These are phyloP conservation scores for Nadsonia commutata DNA, from an alignment of 1,139 yeast genomes.

Conservation along the genomic window DNA sequence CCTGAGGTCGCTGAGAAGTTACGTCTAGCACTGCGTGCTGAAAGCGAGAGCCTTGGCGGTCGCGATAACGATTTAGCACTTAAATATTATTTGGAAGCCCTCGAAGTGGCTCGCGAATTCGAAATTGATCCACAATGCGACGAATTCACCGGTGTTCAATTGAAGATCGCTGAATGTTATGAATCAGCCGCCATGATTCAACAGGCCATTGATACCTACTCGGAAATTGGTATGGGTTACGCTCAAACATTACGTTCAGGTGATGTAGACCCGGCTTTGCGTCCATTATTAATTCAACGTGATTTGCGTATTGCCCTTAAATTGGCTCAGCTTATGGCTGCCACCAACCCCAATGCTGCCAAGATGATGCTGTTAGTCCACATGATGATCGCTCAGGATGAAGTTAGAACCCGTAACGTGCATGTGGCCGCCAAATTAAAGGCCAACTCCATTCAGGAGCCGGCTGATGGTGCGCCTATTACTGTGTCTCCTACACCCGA, in stretches of 20 bases:
- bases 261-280: conserved; percentile 20
- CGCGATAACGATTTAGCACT: conserved; percentile 50
- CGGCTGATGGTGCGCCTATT: conserved; percentile 1
- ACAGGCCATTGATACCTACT: conserved; percentile 52
- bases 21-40: conserved; percentile 74
- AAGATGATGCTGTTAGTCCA: conserved; percentile 52
- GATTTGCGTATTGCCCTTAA: conserved; percentile 58
- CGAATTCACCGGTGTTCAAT: conserved; percentile 72
- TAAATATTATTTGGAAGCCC: conserved; percentile 45
- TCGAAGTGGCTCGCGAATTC: conserved; percentile 30
- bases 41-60: conserved; percentile 34
- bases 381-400: conserved; percentile 50
- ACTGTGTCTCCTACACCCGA: not conserved
- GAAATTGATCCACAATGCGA: conserved; percentile 45
- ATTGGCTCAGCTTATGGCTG: conserved; percentile 40
- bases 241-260: conserved; percentile 35
- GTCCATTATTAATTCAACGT: conserved; percentile 51
- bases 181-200: conserved; percentile 45
- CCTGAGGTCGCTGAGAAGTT: conserved; percentile 50
- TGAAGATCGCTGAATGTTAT: conserved; percentile 78
- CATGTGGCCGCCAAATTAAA: conserved; percentile 15
- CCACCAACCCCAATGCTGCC: conserved; percentile 35
- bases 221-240: conserved; percentile 52
- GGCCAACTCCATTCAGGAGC: conserved; percentile 10
- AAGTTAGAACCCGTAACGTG: conserved; percentile 27